phyloP scores from a whole-genome alignment of 2,329 filamentous ascomycete species.

The Cercospora sp. region DNA sequence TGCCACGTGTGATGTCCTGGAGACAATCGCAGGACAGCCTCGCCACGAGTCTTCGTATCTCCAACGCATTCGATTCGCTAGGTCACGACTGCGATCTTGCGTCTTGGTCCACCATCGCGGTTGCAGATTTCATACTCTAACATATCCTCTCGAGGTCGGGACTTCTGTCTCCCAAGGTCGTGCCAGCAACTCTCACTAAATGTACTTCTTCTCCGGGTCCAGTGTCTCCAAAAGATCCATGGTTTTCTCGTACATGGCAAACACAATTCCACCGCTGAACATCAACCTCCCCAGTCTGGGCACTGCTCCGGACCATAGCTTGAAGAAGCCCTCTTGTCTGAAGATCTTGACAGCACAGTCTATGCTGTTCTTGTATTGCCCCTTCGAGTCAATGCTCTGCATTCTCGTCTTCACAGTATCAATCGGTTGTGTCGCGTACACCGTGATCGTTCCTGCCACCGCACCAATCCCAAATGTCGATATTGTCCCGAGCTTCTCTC shows the following conservation, averaged over 20 bases:
- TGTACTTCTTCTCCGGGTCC: slow-evolving; percentile 81
- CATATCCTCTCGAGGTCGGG: too few relatives aligned
- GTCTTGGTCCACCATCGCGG: too few relatives aligned
- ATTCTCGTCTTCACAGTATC: slow-evolving; percentile 96
- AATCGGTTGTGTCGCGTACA: slow-evolving; percentile 70
- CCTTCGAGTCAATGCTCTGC: slow-evolving; percentile 88
- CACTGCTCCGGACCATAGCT: slow-evolving; percentile 91
- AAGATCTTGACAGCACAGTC: slow-evolving; percentile 80
- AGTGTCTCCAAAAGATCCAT: slow-evolving; percentile 80
- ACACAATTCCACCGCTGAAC: slow-evolving; percentile 93
- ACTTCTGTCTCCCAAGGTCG: too few relatives aligned
- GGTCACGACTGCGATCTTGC: too few relatives aligned
- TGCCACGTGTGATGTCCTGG: too few relatives aligned
- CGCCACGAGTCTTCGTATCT: too few relatives aligned
- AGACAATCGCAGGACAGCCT: too few relatives aligned
- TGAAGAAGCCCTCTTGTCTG: slow-evolving; percentile 82
- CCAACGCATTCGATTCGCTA: too few relatives aligned
- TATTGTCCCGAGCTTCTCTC: slow-evolving; percentile 85
- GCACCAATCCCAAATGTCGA: slow-evolving; percentile 91
- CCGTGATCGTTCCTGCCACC: slow-evolving; percentile 85
- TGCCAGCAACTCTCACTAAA: too few relatives aligned
- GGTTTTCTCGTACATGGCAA: slow-evolving; percentile 96
- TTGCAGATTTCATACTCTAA: too few relatives aligned
- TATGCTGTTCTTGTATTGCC: slow-evolving; percentile 82
- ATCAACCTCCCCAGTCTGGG: slow-evolving; percentile 82